These are phyloP conservation scores for Brassica carinata DNA, from an alignment of 345 rosid species.

Conservation along the genomic window DNA sequence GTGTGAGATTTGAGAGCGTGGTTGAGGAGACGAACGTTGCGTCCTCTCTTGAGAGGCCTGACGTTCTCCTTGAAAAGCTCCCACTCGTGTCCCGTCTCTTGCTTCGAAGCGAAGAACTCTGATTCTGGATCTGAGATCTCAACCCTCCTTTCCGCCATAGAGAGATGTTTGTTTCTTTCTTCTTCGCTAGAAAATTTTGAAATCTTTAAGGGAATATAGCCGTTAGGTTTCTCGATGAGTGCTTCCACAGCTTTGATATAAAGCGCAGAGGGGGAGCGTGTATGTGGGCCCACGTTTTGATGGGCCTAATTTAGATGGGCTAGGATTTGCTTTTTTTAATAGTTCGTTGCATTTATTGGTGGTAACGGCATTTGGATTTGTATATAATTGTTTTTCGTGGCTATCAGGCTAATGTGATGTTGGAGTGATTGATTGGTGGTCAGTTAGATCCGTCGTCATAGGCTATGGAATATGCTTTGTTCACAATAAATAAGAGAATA, in stretches of 20 bases:
- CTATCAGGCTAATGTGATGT: no score
- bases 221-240: constrained; percentile 24
- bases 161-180: background rate
- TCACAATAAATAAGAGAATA: no score
- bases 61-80: constrained; percentile 93
- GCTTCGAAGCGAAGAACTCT: constrained; percentile 67
- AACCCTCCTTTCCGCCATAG: constrained; percentile 41
- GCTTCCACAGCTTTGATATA: background rate
- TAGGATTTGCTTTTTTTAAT: background rate
- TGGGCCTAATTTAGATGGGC: constrained; percentile 16
- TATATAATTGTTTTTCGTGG: no score
- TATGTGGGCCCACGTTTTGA: background rate
- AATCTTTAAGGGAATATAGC: constrained; percentile 30
- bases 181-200: background rate
- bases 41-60: constrained; percentile 84
- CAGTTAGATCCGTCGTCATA: no score
- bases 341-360: no score
- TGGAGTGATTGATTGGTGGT: no score
- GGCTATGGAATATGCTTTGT: no score
- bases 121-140: constrained; percentile 70
- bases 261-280: constrained; percentile 16
- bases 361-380: no score
- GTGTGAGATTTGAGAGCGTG: constrained; percentile 71
- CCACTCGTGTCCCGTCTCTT: constrained; percentile 83
- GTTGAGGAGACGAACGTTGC: constrained; percentile 68